Conservation (phyloP, 805 yeast species). For the Saccharomyces eubayanus region DNA sequence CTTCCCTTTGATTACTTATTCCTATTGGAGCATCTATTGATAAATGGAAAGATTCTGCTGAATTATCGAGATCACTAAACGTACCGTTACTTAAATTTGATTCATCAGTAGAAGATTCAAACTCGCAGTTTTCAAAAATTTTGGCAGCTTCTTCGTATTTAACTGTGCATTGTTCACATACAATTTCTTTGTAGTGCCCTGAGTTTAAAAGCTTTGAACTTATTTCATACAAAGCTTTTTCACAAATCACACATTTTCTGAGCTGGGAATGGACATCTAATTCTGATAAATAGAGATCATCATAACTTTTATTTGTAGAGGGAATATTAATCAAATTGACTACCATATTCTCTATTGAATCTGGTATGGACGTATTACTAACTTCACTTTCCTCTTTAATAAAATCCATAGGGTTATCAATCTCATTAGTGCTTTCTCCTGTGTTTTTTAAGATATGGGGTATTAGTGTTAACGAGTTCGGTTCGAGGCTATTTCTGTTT, state of each 20-base stretch:
- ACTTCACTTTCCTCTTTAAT: background rate
- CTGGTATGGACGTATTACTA: slow-evolving; percentile 1
- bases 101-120: slow-evolving; percentile 22
- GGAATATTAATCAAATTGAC: slow-evolving; percentile 11
- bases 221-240: slow-evolving; percentile 57
- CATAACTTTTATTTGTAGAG: slow-evolving; percentile 2
- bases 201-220: slow-evolving; percentile 25
- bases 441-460: slow-evolving; percentile 6
- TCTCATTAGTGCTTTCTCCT: background rate
- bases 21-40: slow-evolving; percentile 1
- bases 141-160: slow-evolving; percentile 45
- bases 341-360: slow-evolving; percentile 11
- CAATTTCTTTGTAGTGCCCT: slow-evolving; percentile 42
- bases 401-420: background rate
- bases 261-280: slow-evolving; percentile 16
- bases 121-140: slow-evolving; percentile 34
- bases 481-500: background rate
- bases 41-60: slow-evolving; percentile 5
- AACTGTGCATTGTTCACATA: slow-evolving; percentile 54
- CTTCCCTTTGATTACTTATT: slow-evolving; percentile 3
- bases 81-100: slow-evolving; percentile 6
- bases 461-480: slow-evolving; percentile 6
- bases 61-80: slow-evolving; percentile 10
- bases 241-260: slow-evolving; percentile 56
- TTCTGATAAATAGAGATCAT: slow-evolving; percentile 19